phyloP scores from a whole-genome alignment of 1,139 yeast genomes.

The Pichia kudriavzevii region DNA sequence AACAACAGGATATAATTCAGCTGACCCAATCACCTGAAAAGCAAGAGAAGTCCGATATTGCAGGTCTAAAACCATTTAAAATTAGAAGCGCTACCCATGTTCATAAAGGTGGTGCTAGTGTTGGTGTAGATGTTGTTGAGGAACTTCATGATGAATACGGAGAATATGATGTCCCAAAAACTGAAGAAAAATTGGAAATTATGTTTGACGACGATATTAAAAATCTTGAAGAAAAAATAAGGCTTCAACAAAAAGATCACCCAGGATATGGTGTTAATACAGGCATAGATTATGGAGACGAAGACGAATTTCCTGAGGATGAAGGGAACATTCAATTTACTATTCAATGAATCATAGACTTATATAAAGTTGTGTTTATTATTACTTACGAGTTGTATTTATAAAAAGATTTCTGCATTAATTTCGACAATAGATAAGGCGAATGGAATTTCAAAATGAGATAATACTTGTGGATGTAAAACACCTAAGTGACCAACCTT shows the following conservation, averaged over 20 bases:
- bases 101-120: too few relatives aligned
- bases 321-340: conserved; percentile 23
- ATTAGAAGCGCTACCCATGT: too few relatives aligned
- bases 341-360: conserved; percentile 15
- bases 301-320: conserved; percentile 26
- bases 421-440: conserved; percentile 90
- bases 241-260: conserved; percentile 8
- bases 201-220: conserved; percentile 22
- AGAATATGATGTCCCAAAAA: conserved; percentile 21
- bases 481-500: conserved; percentile 86
- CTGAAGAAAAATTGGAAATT: conserved; percentile 26
- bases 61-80: too few relatives aligned
- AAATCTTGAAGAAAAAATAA: conserved; percentile 8
- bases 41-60: too few relatives aligned
- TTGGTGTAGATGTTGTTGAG: too few relatives aligned
- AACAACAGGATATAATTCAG: too few relatives aligned
- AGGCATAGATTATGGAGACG: conserved; percentile 25
- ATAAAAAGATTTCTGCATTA: conserved; percentile 77
- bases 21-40: too few relatives aligned
- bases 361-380: conserved; percentile 2
- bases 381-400: conserved; percentile 15
- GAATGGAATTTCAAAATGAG: conserved; percentile 80
- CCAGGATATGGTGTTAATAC: conserved; percentile 15
- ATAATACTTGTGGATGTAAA: conserved; percentile 89
- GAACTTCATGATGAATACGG: too few relatives aligned